A percentile compares a stretch with the other conserved stretches of the same genome.
Evolutionary conservation across 129 eudicot species (phyloP).

Genomic region (Logfia minima): DNA sequence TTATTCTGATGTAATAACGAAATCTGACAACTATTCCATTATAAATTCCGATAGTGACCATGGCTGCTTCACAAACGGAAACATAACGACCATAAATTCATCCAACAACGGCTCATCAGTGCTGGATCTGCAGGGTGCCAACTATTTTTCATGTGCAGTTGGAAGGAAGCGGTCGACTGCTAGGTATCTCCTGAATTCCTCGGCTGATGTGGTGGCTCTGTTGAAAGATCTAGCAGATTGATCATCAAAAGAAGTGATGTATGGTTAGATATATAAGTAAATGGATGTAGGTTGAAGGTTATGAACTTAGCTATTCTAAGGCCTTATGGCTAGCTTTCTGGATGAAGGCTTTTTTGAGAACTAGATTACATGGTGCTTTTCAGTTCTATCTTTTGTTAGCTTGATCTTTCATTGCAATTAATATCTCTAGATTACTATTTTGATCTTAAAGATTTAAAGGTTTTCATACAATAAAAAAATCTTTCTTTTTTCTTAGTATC

Average conservation of each 20-base stretch:
- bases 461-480: background rate
- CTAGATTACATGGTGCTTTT: constrained; percentile 13
- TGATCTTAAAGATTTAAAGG: constrained; percentile 1
- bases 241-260: background rate
- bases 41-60: constrained; percentile 40
- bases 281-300: constrained; percentile 10
- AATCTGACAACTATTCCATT: constrained; percentile 23
- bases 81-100: constrained; percentile 38
- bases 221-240: constrained; percentile 52
- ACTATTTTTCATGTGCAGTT: constrained; percentile 88
- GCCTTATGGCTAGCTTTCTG: background rate
- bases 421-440: background rate
- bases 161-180: constrained; percentile 77
- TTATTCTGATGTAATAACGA: constrained; percentile 30
- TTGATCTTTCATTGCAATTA: background rate
- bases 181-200: constrained; percentile 64
- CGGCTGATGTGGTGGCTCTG: constrained; percentile 68
- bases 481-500: background rate
- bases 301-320: constrained; percentile 5
- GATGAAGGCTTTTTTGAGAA: background rate
- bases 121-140: constrained; percentile 72
- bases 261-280: background rate
- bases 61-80: constrained; percentile 29
- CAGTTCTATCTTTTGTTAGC: constrained; percentile 1
- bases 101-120: constrained; percentile 52